phyloP scores from a whole-genome alignment of 2,329 filamentous ascomycete genomes.

The Xylaria sp. region DNA sequence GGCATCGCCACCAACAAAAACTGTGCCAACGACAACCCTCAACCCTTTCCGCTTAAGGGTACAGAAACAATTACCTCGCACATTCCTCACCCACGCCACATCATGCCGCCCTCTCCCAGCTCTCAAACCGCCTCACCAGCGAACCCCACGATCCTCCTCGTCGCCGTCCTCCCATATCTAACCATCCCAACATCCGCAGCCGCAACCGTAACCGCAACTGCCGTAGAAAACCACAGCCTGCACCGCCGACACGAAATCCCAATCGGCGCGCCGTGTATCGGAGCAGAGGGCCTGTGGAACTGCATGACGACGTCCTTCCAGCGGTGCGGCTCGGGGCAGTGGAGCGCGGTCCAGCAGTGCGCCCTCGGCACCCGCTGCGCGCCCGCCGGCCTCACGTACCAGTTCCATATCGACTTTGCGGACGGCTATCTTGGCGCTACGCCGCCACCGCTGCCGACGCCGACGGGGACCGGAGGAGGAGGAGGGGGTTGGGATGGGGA shows the following conservation, averaged over 20 bases:
- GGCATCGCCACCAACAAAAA: too few relatives aligned
- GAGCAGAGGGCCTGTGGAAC: conserved; percentile 59
- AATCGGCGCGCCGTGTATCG: conserved; percentile 48
- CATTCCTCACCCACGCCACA: too few relatives aligned
- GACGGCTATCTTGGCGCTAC: conserved; percentile 25
- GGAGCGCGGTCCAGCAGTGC: conserved; percentile 51
- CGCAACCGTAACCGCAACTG: too few relatives aligned
- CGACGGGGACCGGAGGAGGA: background rate
- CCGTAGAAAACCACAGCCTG: background rate
- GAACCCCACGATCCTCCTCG: too few relatives aligned
- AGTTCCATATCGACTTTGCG: conserved; percentile 45
- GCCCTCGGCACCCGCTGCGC: conserved; percentile 53
- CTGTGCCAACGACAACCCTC: too few relatives aligned
- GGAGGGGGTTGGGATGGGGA: background rate
- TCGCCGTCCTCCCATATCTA: too few relatives aligned
- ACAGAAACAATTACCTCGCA: too few relatives aligned
- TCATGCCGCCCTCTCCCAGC: too few relatives aligned
- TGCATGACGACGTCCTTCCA: conserved; percentile 57
- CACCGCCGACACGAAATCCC: conserved; percentile 24
- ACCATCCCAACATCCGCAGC: too few relatives aligned
- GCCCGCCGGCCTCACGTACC: conserved; percentile 49
- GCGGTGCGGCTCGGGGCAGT: conserved; percentile 54
- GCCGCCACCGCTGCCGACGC: background rate
- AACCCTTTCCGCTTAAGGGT: too few relatives aligned
- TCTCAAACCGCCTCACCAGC: too few relatives aligned